Evolutionary conservation across 2,329 filamentous ascomycete genomes (phyloP), one percentile per base, ranked within the genome.

Genomic region (Blastomyces emzantsi): DNA sequence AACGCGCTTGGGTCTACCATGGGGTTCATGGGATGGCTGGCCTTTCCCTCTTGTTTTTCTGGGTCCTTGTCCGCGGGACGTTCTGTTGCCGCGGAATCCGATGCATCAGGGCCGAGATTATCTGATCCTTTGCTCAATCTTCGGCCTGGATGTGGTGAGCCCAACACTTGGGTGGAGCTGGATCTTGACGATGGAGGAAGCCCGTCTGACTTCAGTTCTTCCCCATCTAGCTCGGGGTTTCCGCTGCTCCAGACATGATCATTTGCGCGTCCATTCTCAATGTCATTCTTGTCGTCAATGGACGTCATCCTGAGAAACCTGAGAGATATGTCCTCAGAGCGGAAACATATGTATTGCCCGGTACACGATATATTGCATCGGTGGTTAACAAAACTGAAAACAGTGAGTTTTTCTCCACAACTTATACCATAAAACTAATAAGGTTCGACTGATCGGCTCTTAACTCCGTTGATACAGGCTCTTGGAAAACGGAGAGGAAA

Each of bases 1-100:
- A 66, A 69, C 9, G 47, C 60, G 59, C 22, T 61, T 28, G 63
- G 63, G 54, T 65, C 65, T 25, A 63, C 63, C 56, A 51, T 49
- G 9, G 41, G 47, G 41, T 66, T 61, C 39, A 28, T 19, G 3
- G 65, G 65, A 49, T 43, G 60, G 19, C 28, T 17, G 13, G 33
- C 30, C n/a, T 47, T 33, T 22, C 43, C 30, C 39, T 39, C 19
- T 52, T 52, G 30, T 33, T 56, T 19, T 45, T 62, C 64, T 36
- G 52, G 54, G 54, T 65, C 64, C 43, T 45, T 56, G 13, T 60
- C 49, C 8, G 22, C 57, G 33, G n/a, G 47, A 2, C 13, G 30
- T 3, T 41, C 45, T 17, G 30, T 56, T 17, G 45, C 13, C 19
- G 30, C 15, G 39, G 28, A 30, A 43, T 59, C 43, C 19, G 25